Conservation (phyloP, 768 basidiomycete species). For the Phallus indusiatus region DNA sequence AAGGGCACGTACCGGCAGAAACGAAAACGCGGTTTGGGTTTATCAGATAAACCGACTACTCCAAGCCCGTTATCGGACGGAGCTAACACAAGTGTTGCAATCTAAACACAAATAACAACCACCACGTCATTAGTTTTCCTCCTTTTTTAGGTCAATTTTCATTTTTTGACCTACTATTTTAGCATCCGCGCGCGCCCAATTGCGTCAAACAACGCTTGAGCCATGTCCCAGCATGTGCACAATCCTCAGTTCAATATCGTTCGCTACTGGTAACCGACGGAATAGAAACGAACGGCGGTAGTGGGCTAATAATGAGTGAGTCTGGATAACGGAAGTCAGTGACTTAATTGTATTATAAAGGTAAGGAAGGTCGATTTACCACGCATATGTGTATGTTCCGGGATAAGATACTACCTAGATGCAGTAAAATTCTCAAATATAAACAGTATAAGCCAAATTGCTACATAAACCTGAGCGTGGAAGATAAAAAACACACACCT, state of each 20-base stretch:
- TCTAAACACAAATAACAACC: constrained; percentile 36
- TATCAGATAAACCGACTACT: constrained; percentile 42
- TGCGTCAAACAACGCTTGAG: constrained; percentile 78
- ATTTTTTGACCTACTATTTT: constrained; percentile 45
- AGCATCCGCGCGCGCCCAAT: constrained; percentile 76
- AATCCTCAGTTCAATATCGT: constrained; percentile 69
- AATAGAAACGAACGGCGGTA: constrained; percentile 80
- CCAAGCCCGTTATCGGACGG: too few relatives aligned
- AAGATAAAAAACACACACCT: background rate
- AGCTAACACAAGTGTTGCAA: constrained; percentile 79
- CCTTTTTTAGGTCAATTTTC: too few relatives aligned
- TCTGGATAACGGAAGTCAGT: constrained; percentile 32
- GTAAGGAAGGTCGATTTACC: too few relatives aligned
- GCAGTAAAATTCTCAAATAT: constrained; percentile 28
- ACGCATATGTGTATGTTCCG: background rate
- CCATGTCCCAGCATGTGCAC: constrained; percentile 90
- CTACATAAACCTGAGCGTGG: background rate
- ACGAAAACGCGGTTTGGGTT: constrained; percentile 54
- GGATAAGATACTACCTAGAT: background rate
- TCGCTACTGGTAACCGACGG: constrained; percentile 72
- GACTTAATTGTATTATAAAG: background rate
- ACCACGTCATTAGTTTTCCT: background rate
- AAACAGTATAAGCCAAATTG: background rate
- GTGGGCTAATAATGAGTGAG: constrained; percentile 64
- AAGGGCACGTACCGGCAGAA: constrained; percentile 84